Base-by-base conservation (phyloP, 805 yeast genomes). In the Wickerhamomyces ciferrii region DNA sequence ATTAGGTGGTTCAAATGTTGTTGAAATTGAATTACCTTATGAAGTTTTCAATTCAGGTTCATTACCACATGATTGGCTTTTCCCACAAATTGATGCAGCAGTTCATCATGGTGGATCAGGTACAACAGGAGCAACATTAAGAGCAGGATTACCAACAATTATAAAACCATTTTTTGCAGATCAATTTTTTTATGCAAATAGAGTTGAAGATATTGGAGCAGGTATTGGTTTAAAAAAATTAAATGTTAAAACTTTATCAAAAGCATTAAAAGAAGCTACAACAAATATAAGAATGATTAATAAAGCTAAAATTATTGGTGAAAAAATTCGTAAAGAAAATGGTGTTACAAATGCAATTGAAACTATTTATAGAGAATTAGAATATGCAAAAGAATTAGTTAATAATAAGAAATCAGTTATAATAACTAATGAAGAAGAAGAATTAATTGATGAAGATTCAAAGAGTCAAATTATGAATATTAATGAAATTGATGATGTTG, bases 81-180 rank as follows among this genome's bases (percentile, higher is more conserved):
- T 92, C 65, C 85, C 92, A 0, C 81, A 79, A 50, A 71, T 92
- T 39, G 96, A 92, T 66, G 97, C 92, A 0, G 96, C 96, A 0
- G 97, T 92, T 4, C 98, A 92, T 61, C 98, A 92, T 62, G 98
- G 98, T 36, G 98, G 98, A 0, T 84, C 96, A 0, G 98, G 98
- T 2, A 88, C 97, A 0, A 92, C 97, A 0, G 98, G 98, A 8
- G 96, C 97, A 0, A 77, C 95, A 2, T 63, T 92, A 45, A 71
- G 91, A 50, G 84, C 87, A 14, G 98, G 98, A 0, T 63, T 86
- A 29, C 97, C 98, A 1, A 89, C 96, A 0, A 76, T 92, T 31
- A 81, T 92, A 55, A 92, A 91, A 62, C 98, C 98, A 2, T 92
- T 92, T 59, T 92, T 92, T 63, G 98, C 97, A 0, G 98, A 92